Conservation (phyloP, 257 asterid genomes). For the Handroanthus guayacan region DNA sequence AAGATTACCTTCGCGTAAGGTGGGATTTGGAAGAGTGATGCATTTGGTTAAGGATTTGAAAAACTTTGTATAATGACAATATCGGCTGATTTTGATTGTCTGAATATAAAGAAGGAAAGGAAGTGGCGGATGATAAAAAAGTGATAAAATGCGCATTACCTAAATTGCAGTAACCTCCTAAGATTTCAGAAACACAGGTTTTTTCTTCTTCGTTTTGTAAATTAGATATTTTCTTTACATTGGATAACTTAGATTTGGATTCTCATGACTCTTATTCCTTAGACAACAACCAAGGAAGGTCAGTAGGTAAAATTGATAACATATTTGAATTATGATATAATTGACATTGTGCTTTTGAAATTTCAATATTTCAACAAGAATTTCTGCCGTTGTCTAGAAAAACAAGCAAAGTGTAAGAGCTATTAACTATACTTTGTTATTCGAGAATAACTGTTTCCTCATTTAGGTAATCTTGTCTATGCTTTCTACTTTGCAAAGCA, state of each 20-base stretch:
- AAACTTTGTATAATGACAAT: constrained; percentile 58
- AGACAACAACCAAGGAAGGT: constrained; percentile 88
- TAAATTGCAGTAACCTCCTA: constrained; percentile 48
- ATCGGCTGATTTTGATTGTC: constrained; percentile 46
- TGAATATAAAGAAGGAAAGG: constrained; percentile 55
- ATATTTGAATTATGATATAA: constrained; percentile 1
- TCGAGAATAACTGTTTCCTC: constrained; percentile 1
- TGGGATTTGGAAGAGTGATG: constrained; percentile 83
- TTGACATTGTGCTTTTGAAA: constrained; percentile 38
- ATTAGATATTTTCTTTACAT: constrained; percentile 69
- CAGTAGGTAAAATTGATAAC: constrained; percentile 29
- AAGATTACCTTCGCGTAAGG: too few species aligned
- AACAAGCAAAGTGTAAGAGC: constrained; percentile 73
- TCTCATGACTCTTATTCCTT: constrained; percentile 57
- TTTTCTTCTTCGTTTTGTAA: constrained; percentile 74
- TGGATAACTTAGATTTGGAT: constrained; percentile 90
- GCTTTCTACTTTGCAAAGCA: constrained; percentile 57
- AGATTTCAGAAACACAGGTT: constrained; percentile 48
- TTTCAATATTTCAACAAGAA: constrained; percentile 57
- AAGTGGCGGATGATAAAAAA: constrained; percentile 41
- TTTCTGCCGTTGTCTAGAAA: constrained; percentile 59
- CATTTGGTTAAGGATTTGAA: constrained; percentile 84
- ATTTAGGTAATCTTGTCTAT: constrained; percentile 31
- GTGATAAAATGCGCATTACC: constrained; percentile 51
- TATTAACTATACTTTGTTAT: background rate